Evolutionary conservation across 2,329 filamentous ascomycete genomes (phyloP).

Genomic region (Cladosporium austrohemisphaericum): DNA sequence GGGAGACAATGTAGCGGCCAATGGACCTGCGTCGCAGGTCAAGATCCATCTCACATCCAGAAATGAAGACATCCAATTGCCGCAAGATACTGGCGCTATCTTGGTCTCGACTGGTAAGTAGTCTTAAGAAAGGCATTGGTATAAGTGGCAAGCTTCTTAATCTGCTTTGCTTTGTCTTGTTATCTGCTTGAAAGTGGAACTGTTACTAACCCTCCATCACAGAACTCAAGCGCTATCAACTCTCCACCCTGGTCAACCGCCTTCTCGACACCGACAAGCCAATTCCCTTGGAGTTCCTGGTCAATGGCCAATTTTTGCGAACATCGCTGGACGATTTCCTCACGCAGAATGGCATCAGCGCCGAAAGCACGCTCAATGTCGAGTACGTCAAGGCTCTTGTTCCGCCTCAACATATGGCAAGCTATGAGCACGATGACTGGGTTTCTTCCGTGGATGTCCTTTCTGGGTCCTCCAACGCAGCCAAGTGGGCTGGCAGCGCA

Average conservation of each 20-base stretch:
- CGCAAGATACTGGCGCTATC: slow-evolving; percentile 53
- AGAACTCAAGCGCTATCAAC: slow-evolving; percentile 56
- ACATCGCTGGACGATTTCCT: slow-evolving; percentile 90
- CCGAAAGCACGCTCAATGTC: slow-evolving; percentile 79
- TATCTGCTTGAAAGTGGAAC: not conserved
- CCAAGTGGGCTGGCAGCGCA: slow-evolving; percentile 46
- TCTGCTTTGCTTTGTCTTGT: not conserved
- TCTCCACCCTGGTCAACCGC: slow-evolving; percentile 62
- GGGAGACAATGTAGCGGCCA: not conserved
- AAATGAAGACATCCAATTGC: slow-evolving; percentile 51
- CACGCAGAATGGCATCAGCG: slow-evolving; percentile 76
- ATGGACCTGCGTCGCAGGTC: slow-evolving; percentile 40
- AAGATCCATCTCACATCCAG: slow-evolving; percentile 53
- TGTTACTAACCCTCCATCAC: slow-evolving; percentile 14
- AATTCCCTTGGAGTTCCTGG: slow-evolving; percentile 87
- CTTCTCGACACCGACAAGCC: slow-evolving; percentile 57
- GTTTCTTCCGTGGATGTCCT: slow-evolving; percentile 82
- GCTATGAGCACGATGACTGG: slow-evolving; percentile 98
- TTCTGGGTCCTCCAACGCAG: slow-evolving; percentile 61
- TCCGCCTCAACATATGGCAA: slow-evolving; percentile 82
- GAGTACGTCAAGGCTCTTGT: slow-evolving; percentile 92
- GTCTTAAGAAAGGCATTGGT: not conserved
- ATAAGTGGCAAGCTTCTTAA: not conserved
- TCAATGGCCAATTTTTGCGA: slow-evolving; percentile 87
- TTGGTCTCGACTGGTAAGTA: slow-evolving; percentile 54